Percentiles rank a stretch among this genome's conserved stretches.
Evolutionary conservation across 139 green algal species (phyloP).

Genomic region (Coccomyxa sp.): DNA sequence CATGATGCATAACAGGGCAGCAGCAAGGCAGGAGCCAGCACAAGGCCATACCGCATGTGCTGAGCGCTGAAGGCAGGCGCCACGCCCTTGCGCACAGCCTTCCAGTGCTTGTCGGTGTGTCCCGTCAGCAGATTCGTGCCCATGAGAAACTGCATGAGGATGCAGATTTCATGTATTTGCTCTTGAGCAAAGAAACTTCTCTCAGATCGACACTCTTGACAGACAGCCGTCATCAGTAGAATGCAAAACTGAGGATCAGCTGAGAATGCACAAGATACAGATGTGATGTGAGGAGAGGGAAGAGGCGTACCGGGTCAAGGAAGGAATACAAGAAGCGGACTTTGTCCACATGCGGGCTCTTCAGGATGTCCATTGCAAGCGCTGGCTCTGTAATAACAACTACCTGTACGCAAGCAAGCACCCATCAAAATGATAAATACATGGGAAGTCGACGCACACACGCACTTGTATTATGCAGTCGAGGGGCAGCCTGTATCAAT

Average conservation of each 20-base stretch:
- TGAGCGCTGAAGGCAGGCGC: not conserved
- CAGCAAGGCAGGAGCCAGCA: too few relatives aligned
- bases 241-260: too few relatives aligned
- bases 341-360: not conserved
- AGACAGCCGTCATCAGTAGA: too few relatives aligned
- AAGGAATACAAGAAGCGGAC: not conserved
- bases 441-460: too few relatives aligned
- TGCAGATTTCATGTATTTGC: not conserved
- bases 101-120: not conserved
- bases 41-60: not conserved
- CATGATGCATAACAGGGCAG: not conserved
- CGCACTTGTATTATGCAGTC: too few relatives aligned
- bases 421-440: too few relatives aligned
- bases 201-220: too few relatives aligned
- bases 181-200: not conserved
- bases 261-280: not conserved
- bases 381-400: not conserved
- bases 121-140: constrained; percentile 2
- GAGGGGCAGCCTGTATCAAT: too few relatives aligned
- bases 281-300: not conserved
- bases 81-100: not conserved
- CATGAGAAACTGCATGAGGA: not conserved
- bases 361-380: not conserved
- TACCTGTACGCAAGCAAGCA: too few relatives aligned
- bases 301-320: not conserved